phyloP scores from a whole-genome alignment of 2,329 filamentous ascomycete genomes.

The Cladosporium sp. region DNA sequence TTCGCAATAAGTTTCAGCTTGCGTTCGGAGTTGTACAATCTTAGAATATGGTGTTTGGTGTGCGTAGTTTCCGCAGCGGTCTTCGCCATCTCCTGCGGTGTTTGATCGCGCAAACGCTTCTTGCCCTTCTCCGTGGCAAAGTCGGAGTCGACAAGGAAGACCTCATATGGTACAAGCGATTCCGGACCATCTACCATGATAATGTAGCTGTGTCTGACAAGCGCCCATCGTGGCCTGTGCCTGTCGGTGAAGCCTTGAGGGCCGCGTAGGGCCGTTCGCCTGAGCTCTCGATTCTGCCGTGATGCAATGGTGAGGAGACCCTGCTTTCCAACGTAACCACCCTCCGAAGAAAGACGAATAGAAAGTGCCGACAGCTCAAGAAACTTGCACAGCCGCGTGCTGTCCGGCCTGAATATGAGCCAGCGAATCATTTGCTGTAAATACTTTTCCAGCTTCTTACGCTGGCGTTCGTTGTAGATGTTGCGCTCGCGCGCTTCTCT shows the following conservation, averaged over 20 bases:
- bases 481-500: conserved; percentile 34
- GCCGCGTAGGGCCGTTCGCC: conserved; percentile 21
- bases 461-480: conserved; percentile 72
- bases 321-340: conserved; percentile 96
- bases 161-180: conserved; percentile 98
- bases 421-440: conserved; percentile 91
- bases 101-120: conserved; percentile 45
- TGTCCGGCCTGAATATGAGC: conserved; percentile 94
- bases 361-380: conserved; percentile 90
- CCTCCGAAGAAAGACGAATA: conserved; percentile 87
- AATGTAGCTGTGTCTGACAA: conserved; percentile 95
- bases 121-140: conserved; percentile 76
- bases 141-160: conserved; percentile 89
- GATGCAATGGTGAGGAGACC: conserved; percentile 90
- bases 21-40: conserved; percentile 84
- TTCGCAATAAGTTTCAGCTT: conserved; percentile 87
- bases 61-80: conserved; percentile 57
- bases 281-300: conserved; percentile 54
- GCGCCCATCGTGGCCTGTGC: conserved; percentile 92
- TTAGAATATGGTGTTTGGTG: conserved; percentile 73
- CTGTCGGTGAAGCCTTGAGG: conserved; percentile 73
- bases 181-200: conserved; percentile 98
- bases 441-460: conserved; percentile 82
- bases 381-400: conserved; percentile 92
- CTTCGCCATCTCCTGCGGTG: conserved; percentile 59